phyloP scores from a whole-genome alignment of 2,329 filamentous ascomycete species.

The Cladosporium colombiae region DNA sequence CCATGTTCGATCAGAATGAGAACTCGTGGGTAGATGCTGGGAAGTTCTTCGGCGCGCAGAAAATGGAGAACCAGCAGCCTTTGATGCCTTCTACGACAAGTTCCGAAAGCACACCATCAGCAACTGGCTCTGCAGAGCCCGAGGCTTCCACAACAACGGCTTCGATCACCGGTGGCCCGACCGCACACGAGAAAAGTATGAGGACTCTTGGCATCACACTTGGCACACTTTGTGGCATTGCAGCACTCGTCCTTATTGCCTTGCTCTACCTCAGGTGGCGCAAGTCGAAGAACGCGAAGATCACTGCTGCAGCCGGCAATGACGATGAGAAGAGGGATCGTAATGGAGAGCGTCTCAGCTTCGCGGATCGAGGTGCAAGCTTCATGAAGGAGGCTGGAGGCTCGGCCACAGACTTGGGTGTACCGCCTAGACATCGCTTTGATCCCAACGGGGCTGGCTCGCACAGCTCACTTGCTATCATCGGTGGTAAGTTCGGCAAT shows the following conservation, averaged over 20 bases:
- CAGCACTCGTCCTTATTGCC: conserved; percentile 68
- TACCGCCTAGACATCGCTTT: conserved; percentile 24
- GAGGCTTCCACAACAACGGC: conserved; percentile 39
- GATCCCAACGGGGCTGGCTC: conserved; percentile 25
- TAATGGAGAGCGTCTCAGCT: conserved; percentile 45
- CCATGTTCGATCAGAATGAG: conserved; percentile 72
- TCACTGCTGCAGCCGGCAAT: conserved; percentile 23
- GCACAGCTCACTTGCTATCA: conserved; percentile 49
- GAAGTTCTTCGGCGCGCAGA: conserved; percentile 57
- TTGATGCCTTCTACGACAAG: conserved; percentile 32
- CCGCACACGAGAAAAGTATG: conserved; percentile 48
- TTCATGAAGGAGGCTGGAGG: conserved; percentile 55
- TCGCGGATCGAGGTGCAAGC: conserved; percentile 52
- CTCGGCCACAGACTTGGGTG: conserved; percentile 36
- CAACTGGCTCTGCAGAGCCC: conserved; percentile 38
- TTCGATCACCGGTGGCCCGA: conserved; percentile 32
- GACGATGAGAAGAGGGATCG: conserved; percentile 44
- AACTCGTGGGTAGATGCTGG: conserved; percentile 80
- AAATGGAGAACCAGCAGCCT: conserved; percentile 37
- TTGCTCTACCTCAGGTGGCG: conserved; percentile 67
- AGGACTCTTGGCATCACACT: conserved; percentile 78
- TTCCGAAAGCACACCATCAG: conserved; percentile 38
- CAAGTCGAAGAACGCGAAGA: conserved; percentile 57
- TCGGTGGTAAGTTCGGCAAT: conserved; percentile 57
- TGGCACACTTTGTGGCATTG: conserved; percentile 75